These are phyloP conservation scores for Pyrenula aspistea DNA, from an alignment of 495 filamentous ascomycete genomes.

Conservation along the genomic window DNA sequence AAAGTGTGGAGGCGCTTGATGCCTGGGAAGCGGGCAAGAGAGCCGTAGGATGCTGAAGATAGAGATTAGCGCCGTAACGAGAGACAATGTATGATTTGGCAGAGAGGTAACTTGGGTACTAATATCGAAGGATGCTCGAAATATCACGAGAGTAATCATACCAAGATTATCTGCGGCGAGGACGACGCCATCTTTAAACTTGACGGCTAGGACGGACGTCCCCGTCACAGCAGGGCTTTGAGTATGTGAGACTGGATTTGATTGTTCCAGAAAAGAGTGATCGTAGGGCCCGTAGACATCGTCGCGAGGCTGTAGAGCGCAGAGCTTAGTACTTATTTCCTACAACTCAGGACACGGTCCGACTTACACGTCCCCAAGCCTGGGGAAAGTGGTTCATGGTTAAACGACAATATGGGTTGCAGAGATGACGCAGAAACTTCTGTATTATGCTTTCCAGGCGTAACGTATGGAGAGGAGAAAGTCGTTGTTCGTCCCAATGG, in stretches of 20 bases:
- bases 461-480: too few relatives aligned
- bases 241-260: constrained; percentile 69
- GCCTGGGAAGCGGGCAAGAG: constrained; percentile 90
- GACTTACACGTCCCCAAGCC: constrained; percentile 88
- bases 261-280: constrained; percentile 61
- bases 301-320: constrained; percentile 66
- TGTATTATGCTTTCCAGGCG: too few relatives aligned
- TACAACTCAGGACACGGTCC: constrained; percentile 10
- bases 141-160: too few relatives aligned
- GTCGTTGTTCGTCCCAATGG: too few relatives aligned
- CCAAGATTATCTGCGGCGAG: constrained; percentile 95
- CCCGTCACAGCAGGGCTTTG: constrained; percentile 88
- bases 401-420: too few relatives aligned
- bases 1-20: constrained; percentile 83
- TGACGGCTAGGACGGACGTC: constrained; percentile 85
- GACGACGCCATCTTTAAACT: constrained; percentile 91
- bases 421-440: too few relatives aligned
- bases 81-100: too few relatives aligned
- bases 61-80: neutral
- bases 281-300: constrained; percentile 94
- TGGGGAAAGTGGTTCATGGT: constrained; percentile 91
- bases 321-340: constrained; percentile 19
- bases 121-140: constrained; percentile 1
- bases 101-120: constrained; percentile 1
- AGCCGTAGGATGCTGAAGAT: constrained; percentile 80